Evolutionary conservation across 805 yeast genomes (phyloP), one percentile per base, ranked within the genome.

Genomic region (Candida maris): DNA sequence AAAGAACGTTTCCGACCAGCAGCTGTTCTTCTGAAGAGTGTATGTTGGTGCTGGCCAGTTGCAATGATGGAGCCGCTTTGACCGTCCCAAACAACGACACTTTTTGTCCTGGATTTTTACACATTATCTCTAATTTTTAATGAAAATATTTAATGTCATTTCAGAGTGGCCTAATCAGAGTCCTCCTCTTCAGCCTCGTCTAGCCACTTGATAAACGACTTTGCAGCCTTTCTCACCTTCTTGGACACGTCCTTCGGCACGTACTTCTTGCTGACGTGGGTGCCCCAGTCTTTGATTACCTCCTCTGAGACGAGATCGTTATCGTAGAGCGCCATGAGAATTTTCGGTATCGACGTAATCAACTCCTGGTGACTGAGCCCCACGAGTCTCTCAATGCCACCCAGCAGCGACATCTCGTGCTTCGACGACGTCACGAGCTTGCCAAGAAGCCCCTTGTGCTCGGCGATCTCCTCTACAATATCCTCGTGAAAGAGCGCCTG

Each of bases 161-260:
- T 25, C 28, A 42, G 26, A n/a, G n/a, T n/a, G n/a, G 56, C 54
- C 4, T 51, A 54, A 19, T 59, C 61, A 31, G 66, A 77, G 47
- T 74, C 73, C 46, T 81, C 91, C 59, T 79, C 82, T 51, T 87
- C 96, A 42, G 98, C 97, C 63, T 85, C 89, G 58, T 87, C 81
- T 49, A 93, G 77, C 98, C 98, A 93, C 49, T 83, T 79, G 46
- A 93, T 69, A 67, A 93, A 93, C 20, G 97, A 95, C 67, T 88
- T 89, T 43, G 97, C 97, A 30, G 96, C 93, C 66, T 81, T 85
- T 65, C 96, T 85, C 34, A 89, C 95, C 74, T 85, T 91, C 70
- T 91, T 91, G 35, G 94, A 82, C 22, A 79, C 73, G 31, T 87
- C 95, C 69, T 91, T 93, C 44, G 94, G 85, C 42, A 93, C 96